Conservation (phyloP, 768 basidiomycete species). For the Pleurotus pulmonarius region DNA sequence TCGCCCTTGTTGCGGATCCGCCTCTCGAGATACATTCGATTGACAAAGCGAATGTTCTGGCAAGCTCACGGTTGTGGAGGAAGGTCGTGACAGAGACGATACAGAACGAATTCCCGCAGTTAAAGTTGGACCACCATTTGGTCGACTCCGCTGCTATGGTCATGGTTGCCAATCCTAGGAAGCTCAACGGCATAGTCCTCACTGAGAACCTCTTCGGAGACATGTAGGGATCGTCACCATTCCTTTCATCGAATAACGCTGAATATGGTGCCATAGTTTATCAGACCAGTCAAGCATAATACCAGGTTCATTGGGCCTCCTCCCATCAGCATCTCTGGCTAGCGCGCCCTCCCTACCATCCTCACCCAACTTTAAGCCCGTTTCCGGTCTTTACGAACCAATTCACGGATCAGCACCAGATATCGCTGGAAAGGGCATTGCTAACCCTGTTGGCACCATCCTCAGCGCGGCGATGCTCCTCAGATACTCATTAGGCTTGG, state of each 20-base stretch:
- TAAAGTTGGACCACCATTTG: slow-evolving; percentile 85
- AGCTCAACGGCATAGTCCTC: slow-evolving; percentile 91
- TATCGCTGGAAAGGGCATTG: slow-evolving; percentile 91
- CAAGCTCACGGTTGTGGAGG: slow-evolving; percentile 91
- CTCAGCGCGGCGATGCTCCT: slow-evolving; percentile 91
- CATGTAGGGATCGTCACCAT: slow-evolving; percentile 59
- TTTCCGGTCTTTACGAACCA: slow-evolving; percentile 92
- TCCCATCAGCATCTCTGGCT: slow-evolving; percentile 95
- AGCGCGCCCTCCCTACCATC: slow-evolving; percentile 61
- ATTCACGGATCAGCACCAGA: slow-evolving; percentile 96
- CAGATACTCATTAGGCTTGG: slow-evolving; percentile 90
- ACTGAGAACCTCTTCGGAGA: slow-evolving; percentile 98
- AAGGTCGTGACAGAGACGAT: slow-evolving; percentile 87
- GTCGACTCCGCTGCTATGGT: slow-evolving; percentile 98
- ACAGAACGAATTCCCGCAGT: slow-evolving; percentile 80
- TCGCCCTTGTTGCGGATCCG: slow-evolving; percentile 79
- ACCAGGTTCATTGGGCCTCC: slow-evolving; percentile 92
- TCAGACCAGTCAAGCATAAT: slow-evolving; percentile 98
- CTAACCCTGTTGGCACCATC: slow-evolving; percentile 94
- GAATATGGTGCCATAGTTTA: slow-evolving; percentile 46
- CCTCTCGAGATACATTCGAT: slow-evolving; percentile 88
- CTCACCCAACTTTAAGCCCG: slow-evolving; percentile 64
- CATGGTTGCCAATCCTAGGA: slow-evolving; percentile 84
- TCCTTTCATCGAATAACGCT: neutral
- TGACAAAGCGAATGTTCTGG: slow-evolving; percentile 99